Base-by-base conservation (phyloP, 1,284 basidiomycete genomes). In the Golubevia pallescens region DNA sequence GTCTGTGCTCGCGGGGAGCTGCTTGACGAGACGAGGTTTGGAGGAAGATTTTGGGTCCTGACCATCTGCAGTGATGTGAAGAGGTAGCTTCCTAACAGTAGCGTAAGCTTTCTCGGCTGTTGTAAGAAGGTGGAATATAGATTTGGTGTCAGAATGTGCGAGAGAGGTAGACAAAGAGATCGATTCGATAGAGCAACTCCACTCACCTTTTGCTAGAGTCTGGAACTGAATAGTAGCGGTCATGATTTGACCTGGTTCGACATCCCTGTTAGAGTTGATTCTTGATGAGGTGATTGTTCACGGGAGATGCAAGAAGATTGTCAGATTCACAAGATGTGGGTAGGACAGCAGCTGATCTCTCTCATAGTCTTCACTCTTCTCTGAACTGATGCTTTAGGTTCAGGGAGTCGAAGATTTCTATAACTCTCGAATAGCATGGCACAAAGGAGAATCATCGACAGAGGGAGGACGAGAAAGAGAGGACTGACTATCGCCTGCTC, bases 161-260 rank as follows among this genome's bases (percentile, higher is more conserved):
- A 5, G 8, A 19, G 1, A n/a, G 3, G n/a, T n/a, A n/a, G n/a
- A n/a, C n/a, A n/a, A 28, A 19, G n/a, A 58, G n/a, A 7, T 38
- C 52, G 5, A 32, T 8, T n/a, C 23, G 24, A 6, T 13, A 34
- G 7, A 51, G 16, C 34, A 4, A 21, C 10, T 32, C 0, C 5
- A 57, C 70, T 60, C 51, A 72, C 70, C 77, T 61, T 76, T 80
- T 32, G 74, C 67, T 13, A 81, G 67, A 2, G 70, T 66, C 57
- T 81, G 75, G 59, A 81, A 81, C 57, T 81, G 75, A 56, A 81
- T 70, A 8, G 75, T 80, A 28, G 77, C 79, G 57, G 61, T 71
- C 3, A 71, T 71, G 0, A 56, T 56, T 51, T 67, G 63, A 6
- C 64, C 70, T 1, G 63, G 61, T 14, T 60, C n/a, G 2, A 68